Evolutionary conservation across 495 filamentous ascomycete species (phyloP).

Genomic region (Ramalina intermedia): DNA sequence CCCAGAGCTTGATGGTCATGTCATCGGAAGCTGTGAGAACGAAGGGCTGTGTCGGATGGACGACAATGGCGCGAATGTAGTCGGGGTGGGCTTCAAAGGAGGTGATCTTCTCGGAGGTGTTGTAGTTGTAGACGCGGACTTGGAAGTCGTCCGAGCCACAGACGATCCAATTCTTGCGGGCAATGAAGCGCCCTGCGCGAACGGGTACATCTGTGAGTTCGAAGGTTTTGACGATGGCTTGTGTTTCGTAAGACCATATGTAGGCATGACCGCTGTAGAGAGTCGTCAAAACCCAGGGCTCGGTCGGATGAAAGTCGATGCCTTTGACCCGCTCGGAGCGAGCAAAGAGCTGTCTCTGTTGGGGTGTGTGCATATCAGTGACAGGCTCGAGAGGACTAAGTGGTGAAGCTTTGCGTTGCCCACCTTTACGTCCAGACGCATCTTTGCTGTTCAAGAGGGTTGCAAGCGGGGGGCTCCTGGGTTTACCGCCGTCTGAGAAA

Average conservation of each 20-base stretch:
- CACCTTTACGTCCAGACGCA: conserved; percentile 90
- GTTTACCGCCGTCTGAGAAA: no score
- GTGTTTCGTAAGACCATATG: conserved; percentile 98
- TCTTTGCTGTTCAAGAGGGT: conserved; percentile 27
- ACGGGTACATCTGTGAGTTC: conserved; percentile 98
- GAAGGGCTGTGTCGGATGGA: conserved; percentile 94
- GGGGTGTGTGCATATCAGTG: conserved; percentile 20
- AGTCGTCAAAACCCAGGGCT: conserved; percentile 95
- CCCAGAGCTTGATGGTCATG: conserved; percentile 99
- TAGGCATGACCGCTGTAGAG: conserved; percentile 98
- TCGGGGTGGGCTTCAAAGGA: conserved; percentile 97
- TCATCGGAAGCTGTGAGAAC: conserved; percentile 96
- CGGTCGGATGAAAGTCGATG: conserved; percentile 91
- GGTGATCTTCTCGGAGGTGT: conserved; percentile 97
- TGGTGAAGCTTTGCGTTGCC: conserved; percentile 17
- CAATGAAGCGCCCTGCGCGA: conserved; percentile 89
- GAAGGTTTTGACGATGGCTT: conserved; percentile 95
- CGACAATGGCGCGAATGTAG: conserved; percentile 92
- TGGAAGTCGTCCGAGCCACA: conserved; percentile 98
- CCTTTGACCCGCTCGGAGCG: conserved; percentile 88
- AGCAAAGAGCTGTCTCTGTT: conserved; percentile 66
- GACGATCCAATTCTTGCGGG: conserved; percentile 98
- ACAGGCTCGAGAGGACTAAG: background rate
- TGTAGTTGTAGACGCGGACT: conserved; percentile 93
- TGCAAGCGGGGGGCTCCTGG: no score